These are phyloP conservation scores for Candida pseudoglaebosa DNA, from an alignment of 805 yeast genomes.

Conservation along the genomic window DNA sequence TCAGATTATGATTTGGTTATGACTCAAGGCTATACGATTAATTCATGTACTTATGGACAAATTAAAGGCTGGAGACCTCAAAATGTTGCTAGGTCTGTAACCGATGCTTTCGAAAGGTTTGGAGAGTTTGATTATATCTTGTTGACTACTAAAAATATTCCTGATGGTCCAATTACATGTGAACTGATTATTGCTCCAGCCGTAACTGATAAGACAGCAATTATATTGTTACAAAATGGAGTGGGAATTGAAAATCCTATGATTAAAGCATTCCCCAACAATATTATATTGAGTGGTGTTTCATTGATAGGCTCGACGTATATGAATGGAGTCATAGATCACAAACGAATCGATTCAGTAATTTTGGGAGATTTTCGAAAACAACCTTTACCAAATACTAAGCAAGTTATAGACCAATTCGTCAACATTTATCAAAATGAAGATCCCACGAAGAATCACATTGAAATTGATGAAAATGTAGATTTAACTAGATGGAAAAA, in stretches of 20 bases:
- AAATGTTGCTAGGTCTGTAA: slow-evolving; percentile 23
- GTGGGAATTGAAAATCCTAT: slow-evolving; percentile 33
- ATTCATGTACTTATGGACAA: slow-evolving; percentile 31
- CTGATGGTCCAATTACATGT: slow-evolving; percentile 33
- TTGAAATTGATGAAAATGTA: slow-evolving; percentile 26
- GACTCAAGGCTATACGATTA: slow-evolving; percentile 27
- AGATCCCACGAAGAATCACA: slow-evolving; percentile 19
- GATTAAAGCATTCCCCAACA: slow-evolving; percentile 27
- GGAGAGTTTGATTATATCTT: slow-evolving; percentile 35
- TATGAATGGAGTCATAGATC: slow-evolving; percentile 17
- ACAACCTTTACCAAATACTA: slow-evolving; percentile 10
- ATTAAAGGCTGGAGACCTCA: slow-evolving; percentile 28
- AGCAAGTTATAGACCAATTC: slow-evolving; percentile 16
- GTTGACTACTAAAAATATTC: slow-evolving; percentile 37
- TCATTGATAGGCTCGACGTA: slow-evolving; percentile 33
- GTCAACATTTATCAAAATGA: slow-evolving; percentile 26
- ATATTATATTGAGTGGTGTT: slow-evolving; percentile 34
- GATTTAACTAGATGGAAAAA: slow-evolving; percentile 37
- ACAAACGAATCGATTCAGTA: slow-evolving; percentile 18
- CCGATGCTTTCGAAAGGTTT: slow-evolving; percentile 20
- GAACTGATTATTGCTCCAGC: slow-evolving; percentile 40
- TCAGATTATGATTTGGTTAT: slow-evolving; percentile 30
- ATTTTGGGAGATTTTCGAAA: slow-evolving; percentile 19
- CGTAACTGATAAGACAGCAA: slow-evolving; percentile 16
- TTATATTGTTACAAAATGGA: slow-evolving; percentile 40